Evolutionary conservation across 345 rosid species (phyloP).

Genomic region (Syzygium grande): DNA sequence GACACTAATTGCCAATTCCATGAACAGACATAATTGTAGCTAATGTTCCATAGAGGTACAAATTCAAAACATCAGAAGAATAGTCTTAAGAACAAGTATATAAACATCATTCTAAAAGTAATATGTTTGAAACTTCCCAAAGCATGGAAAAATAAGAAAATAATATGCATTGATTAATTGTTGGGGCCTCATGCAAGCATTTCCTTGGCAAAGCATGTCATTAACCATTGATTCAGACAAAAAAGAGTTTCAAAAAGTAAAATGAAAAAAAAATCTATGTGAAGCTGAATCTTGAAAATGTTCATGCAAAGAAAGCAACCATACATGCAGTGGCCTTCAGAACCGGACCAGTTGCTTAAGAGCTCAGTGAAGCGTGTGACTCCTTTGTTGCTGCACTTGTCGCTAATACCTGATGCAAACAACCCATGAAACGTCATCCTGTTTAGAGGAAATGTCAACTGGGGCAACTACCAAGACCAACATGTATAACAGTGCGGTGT

Average conservation of each 20-base stretch:
- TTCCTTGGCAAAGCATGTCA: background rate
- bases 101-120: background rate
- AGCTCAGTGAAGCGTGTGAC: slow-evolving; percentile 49
- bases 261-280: background rate
- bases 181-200: background rate
- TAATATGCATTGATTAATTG: background rate
- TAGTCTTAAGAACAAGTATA: background rate
- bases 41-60: background rate
- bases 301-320: slow-evolving; percentile 6
- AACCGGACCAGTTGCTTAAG: slow-evolving; percentile 64
- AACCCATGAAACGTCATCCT: background rate
- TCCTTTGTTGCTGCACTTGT: slow-evolving; percentile 57
- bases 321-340: slow-evolving; percentile 88
- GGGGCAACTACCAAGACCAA: background rate
- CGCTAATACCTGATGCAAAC: slow-evolving; percentile 55
- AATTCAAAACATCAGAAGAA: background rate
- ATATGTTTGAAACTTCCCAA: background rate
- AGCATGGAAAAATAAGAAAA: background rate
- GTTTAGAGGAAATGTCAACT: background rate
- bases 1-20: background rate
- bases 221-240: background rate
- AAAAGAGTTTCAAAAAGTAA: background rate
- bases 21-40: background rate
- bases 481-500: background rate
- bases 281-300: background rate